Evolutionary conservation across 2,329 filamentous ascomycete genomes (phyloP).

Genomic region (Fusarium begoniae): DNA sequence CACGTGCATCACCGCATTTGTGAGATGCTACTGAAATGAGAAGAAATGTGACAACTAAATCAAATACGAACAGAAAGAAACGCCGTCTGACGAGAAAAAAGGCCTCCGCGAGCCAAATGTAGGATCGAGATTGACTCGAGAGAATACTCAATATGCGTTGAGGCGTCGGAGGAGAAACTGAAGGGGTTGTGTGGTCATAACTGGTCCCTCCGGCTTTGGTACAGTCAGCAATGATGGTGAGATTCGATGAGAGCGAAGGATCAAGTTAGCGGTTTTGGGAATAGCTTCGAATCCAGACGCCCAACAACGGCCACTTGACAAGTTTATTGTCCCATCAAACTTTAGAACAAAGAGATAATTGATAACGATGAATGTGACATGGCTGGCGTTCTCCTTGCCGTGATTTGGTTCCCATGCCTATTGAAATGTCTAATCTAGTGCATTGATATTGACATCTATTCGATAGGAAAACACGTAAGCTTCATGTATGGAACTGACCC

Average conservation of each 20-base stretch:
- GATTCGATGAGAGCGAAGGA: not conserved
- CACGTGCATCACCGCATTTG: not conserved
- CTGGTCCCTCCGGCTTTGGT: not conserved
- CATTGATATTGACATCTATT: rapidly evolving
- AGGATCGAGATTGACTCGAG: not conserved
- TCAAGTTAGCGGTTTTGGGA: not conserved
- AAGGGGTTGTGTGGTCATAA: not conserved
- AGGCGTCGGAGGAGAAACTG: not conserved
- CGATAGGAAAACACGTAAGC: not conserved
- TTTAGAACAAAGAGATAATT: too few relatives aligned
- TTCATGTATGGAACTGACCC: not conserved
- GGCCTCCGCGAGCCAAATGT: not conserved
- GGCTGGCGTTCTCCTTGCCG: rapidly evolving
- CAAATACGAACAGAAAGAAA: not conserved
- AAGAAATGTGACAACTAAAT: not conserved
- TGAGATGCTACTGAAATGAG: not conserved
- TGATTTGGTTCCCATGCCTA: rapidly evolving
- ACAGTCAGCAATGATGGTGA: not conserved
- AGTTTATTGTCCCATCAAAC: rapidly evolving
- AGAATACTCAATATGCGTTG: not conserved
- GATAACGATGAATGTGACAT: rapidly evolving
- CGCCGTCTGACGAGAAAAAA: not conserved
- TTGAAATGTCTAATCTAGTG: too few relatives aligned
- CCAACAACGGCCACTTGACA: not conserved
- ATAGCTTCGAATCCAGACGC: too few relatives aligned